Percentiles rank a stretch among this genome's conserved stretches.
Evolutionary conservation across 2,329 filamentous ascomycete genomes (phyloP).

Genomic region (Hymenoscyphus scutula): DNA sequence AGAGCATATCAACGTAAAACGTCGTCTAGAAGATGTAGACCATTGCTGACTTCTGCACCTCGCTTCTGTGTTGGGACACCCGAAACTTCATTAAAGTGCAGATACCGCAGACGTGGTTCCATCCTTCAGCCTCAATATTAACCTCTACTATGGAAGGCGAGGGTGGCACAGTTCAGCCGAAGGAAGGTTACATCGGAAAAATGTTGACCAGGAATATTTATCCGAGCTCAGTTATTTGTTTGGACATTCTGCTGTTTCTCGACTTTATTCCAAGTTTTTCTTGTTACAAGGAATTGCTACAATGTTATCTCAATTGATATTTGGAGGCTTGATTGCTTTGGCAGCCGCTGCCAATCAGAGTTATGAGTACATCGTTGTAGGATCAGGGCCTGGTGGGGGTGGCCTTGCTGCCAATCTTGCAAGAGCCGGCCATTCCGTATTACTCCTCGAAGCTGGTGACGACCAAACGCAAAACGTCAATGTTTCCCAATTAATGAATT

Average conservation of each 20-base stretch:
- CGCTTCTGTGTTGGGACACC: background rate
- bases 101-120: background rate
- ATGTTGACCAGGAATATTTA: background rate
- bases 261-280: background rate
- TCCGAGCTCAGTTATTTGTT: background rate
- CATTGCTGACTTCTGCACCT: background rate
- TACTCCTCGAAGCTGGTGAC: conserved; percentile 53
- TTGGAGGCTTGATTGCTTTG: background rate
- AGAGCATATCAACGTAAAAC: background rate
- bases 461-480: conserved; percentile 46
- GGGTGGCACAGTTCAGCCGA: background rate
- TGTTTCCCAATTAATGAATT: conserved; percentile 48
- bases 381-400: conserved; percentile 50
- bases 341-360: background rate
- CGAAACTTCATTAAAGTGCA: background rate
- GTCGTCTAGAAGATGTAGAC: background rate
- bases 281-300: background rate
- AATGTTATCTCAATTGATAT: background rate
- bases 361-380: conserved; percentile 41
- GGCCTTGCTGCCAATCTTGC: conserved; percentile 50
- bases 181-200: background rate
- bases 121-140: background rate
- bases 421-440: conserved; percentile 48
- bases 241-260: background rate
- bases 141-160: background rate